Conservation (phyloP, 306 rosid species). For the Acacia crassicarpa region DNA sequence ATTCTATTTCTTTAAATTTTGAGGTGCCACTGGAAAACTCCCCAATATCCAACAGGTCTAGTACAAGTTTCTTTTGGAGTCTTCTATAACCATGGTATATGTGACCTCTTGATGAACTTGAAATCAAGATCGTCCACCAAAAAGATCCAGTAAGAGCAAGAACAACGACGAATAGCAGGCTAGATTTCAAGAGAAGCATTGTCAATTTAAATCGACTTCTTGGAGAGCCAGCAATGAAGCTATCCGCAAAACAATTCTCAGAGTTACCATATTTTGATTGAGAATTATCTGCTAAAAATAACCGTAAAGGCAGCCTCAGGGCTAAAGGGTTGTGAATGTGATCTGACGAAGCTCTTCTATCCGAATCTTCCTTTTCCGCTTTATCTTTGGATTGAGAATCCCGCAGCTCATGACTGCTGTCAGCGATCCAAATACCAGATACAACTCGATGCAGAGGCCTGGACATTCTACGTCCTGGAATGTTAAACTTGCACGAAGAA, state of each 20-base stretch:
- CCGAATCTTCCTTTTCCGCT: slow-evolving; percentile 79
- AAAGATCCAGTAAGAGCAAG: slow-evolving; percentile 92
- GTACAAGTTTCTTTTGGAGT: slow-evolving; percentile 86
- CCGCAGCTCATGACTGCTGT: slow-evolving; percentile 54
- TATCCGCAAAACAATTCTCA: slow-evolving; percentile 80
- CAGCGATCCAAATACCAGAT: slow-evolving; percentile 66
- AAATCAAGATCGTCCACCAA: slow-evolving; percentile 91
- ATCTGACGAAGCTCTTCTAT: slow-evolving; percentile 71
- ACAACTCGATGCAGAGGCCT: slow-evolving; percentile 87
- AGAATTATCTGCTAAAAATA: slow-evolving; percentile 55
- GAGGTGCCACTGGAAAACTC: slow-evolving; percentile 80
- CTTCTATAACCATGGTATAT: slow-evolving; percentile 86
- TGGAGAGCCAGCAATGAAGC: slow-evolving; percentile 54
- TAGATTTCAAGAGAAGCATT: slow-evolving; percentile 69
- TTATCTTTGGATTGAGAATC: slow-evolving; percentile 84
- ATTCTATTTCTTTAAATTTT: slow-evolving; percentile 73
- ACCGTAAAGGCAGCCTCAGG: slow-evolving; percentile 49
- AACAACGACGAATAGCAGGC: slow-evolving; percentile 64
- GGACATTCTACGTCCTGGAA: slow-evolving; percentile 60
- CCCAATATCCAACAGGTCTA: slow-evolving; percentile 84
- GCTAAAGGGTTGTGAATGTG: slow-evolving; percentile 56
- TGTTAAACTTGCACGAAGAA: slow-evolving; percentile 14
- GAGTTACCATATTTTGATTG: slow-evolving; percentile 50
- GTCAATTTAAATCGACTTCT: slow-evolving; percentile 66
- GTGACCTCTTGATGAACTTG: slow-evolving; percentile 75